Conservation (phyloP, 202 grass and related monocot genomes). For the Carex sylvatica region DNA sequence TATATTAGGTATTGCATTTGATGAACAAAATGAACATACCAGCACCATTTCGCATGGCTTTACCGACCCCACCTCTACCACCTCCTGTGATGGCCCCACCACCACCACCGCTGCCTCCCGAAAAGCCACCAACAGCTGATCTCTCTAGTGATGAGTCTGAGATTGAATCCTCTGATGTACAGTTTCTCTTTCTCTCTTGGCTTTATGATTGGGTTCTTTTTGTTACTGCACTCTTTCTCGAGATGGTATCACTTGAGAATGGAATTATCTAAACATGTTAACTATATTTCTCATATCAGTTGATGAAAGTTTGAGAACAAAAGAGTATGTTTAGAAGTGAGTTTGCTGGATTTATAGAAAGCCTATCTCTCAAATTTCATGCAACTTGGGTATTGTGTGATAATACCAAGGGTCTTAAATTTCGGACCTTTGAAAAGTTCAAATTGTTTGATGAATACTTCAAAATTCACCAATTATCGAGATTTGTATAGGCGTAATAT, state of each 20-base stretch:
- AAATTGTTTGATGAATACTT: not conserved
- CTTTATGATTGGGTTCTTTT: not conserved
- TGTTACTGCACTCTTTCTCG: not conserved
- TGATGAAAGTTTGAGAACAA: not conserved
- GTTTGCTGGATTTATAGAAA: not conserved
- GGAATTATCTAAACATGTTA: not conserved
- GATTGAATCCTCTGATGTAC: conserved; percentile 95
- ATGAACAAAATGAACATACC: conserved; percentile 99
- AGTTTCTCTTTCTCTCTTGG: conserved; percentile 11
- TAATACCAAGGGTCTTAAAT: not conserved
- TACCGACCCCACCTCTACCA: conserved; percentile 79
- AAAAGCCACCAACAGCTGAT: conserved; percentile 42
- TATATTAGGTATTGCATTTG: conserved; percentile 78
- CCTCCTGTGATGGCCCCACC: conserved; percentile 50
- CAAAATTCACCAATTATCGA: not conserved
- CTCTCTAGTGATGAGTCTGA: conserved; percentile 93
- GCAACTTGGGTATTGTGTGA: not conserved
- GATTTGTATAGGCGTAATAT: not conserved
- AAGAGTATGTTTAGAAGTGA: not conserved
- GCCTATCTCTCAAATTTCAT: not conserved
- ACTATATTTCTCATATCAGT: not conserved
- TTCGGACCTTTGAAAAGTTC: not conserved
- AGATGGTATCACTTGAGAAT: not conserved
- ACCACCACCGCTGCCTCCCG: conserved; percentile 31
- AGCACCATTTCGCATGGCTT: conserved; percentile 90